A percentile compares a stretch with the other conserved stretches of the same genome.
Conservation (phyloP, 345 rosid genomes). For the Excoecaria cochinchinensis region DNA sequence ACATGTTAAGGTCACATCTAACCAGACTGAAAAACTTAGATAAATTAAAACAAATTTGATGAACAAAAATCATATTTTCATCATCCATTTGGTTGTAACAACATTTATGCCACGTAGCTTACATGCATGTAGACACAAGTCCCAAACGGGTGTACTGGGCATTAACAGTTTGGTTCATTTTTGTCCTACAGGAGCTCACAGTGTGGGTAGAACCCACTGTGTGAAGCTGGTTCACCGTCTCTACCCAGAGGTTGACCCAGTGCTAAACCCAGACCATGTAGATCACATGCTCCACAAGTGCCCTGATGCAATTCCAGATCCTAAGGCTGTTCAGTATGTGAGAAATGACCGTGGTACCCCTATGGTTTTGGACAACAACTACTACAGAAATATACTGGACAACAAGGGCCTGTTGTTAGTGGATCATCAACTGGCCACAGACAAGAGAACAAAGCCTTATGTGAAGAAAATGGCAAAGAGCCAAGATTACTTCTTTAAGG, state of each 20-base stretch:
- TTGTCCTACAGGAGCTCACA: constrained; percentile 63
- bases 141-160: not conserved
- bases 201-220: constrained; percentile 95
- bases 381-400: constrained; percentile 91
- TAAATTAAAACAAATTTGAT: too few species aligned
- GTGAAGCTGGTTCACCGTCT: constrained; percentile 86
- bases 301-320: constrained; percentile 94
- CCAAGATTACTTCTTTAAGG: constrained; percentile 89
- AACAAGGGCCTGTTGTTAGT: constrained; percentile 84
- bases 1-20: too few species aligned
- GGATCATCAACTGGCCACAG: constrained; percentile 87
- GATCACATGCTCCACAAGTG: constrained; percentile 92
- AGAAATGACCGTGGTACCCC: constrained; percentile 96
- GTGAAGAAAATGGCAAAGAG: constrained; percentile 97
- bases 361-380: constrained; percentile 89
- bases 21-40: too few species aligned
- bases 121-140: not conserved
- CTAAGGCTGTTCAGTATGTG: constrained; percentile 91
- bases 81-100: not conserved
- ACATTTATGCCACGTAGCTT: not conserved
- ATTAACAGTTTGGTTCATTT: constrained; percentile 14
- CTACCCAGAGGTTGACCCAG: constrained; percentile 85
- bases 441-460: constrained; percentile 79
- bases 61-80: too few species aligned
- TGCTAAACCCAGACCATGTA: constrained; percentile 76